Evolutionary conservation across 306 rosid genomes (phyloP).

Genomic region (Prunus mira): DNA sequence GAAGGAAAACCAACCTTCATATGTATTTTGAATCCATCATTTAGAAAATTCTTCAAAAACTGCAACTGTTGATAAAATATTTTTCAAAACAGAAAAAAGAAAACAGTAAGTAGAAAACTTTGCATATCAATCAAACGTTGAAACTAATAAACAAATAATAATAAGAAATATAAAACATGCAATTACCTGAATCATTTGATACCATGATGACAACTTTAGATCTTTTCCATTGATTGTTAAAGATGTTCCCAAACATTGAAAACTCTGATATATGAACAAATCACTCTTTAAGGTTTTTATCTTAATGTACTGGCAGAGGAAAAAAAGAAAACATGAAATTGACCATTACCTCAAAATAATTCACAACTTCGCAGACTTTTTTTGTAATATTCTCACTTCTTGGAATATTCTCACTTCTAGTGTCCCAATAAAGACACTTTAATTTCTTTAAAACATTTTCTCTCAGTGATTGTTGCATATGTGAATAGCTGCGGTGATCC

Average conservation of each 20-base stretch:
- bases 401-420: background rate
- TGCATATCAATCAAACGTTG: background rate
- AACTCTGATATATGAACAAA: constrained; percentile 14
- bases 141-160: background rate
- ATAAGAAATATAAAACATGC: background rate
- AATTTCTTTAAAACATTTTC: constrained; percentile 12
- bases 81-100: background rate
- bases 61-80: constrained; percentile 14
- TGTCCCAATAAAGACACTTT: constrained; percentile 1
- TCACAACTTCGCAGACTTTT: constrained; percentile 2
- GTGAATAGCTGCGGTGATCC: constrained; percentile 1
- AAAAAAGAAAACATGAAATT: background rate
- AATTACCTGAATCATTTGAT: constrained; percentile 37
- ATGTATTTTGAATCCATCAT: constrained; percentile 10
- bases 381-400: background rate
- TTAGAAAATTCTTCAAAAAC: constrained; percentile 22
- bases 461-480: constrained; percentile 1
- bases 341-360: constrained; percentile 20
- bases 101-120: background rate
- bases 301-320: background rate
- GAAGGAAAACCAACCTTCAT: constrained; percentile 24
- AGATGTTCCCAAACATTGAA: background rate
- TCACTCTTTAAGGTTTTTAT: background rate
- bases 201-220: constrained; percentile 29
- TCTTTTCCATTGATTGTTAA: constrained; percentile 11